Base-by-base conservation (phyloP, 2,329 filamentous ascomycete species). In the Kalmusia sp. region DNA sequence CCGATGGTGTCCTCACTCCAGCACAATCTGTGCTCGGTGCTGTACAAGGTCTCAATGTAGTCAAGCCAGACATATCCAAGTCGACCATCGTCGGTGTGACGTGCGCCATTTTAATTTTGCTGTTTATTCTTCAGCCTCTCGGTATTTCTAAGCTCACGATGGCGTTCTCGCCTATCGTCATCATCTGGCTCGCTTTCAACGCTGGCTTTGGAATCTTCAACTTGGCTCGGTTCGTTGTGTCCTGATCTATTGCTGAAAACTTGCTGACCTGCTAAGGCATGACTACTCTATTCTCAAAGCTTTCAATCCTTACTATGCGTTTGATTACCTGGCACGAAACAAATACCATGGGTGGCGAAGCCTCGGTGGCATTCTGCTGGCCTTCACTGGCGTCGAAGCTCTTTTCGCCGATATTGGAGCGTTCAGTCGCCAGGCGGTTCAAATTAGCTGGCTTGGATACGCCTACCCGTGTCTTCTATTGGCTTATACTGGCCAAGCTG, bases 381-480 rank as follows among this genome's bases (percentile, higher is more conserved):
- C 87, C 2, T 92, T 93, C 64, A 92, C 90, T 2, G 89, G 72
- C 37, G 87, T 90, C n/a, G 90, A 92, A 69, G 88, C 89, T 1
- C 78, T 93, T 1, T 93, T 92, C 66, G 89, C 90, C 3, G 89
- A 93, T 63, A 78, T 93, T 6, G 90, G 89, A 28, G 90, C 90
- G 19, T 93, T 93, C 70, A 84, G 83, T 70, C 81, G 83, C 45
- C 62, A 55, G 19, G 88, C 90, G 0, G 86, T 93, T 46, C 89
- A 91, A 67, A 78, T 92, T 14, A 88, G 84, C 37, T 93, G 90
- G 90, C 76, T 92, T 3, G 78, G 80, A 46, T 86, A 86, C 60
- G 82, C 84, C 2, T 90, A 86, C 56, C 90, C 90, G 0, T 91
- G 88, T 63, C 78, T 88, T 9, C 69, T 89, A 1, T 69, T 89